Evolutionary conservation across 768 basidiomycete species (phyloP).

Genomic region (Mycena galopus): DNA sequence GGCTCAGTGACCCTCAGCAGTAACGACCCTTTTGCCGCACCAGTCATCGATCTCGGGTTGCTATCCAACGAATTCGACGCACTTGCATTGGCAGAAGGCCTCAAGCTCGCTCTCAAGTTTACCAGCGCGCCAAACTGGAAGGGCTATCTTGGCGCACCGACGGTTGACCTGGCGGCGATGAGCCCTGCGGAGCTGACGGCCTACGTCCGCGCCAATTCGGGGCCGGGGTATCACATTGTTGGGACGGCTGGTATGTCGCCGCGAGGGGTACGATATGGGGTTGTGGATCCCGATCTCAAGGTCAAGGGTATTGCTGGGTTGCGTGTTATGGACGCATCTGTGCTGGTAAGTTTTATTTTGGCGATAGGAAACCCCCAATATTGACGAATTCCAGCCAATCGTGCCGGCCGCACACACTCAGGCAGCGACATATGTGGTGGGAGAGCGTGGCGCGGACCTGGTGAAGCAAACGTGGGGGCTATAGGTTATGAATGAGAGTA

Average conservation of each 20-base stretch:
- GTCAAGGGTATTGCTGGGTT: background rate
- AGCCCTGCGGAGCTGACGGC: background rate
- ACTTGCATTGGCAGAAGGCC: background rate
- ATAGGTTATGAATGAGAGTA: slow-evolving; percentile 3
- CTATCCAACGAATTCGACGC: slow-evolving; percentile 4
- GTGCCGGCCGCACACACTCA: background rate
- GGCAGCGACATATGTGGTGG: background rate
- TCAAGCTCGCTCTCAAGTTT: slow-evolving; percentile 1
- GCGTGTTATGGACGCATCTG: slow-evolving; percentile 1
- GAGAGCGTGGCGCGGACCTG: background rate
- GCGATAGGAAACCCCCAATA: background rate
- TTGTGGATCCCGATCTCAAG: background rate
- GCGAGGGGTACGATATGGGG: slow-evolving; percentile 12
- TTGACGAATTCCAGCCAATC: background rate
- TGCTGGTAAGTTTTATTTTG: background rate
- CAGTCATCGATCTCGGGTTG: background rate
- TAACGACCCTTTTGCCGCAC: background rate
- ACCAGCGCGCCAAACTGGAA: background rate
- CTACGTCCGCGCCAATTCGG: background rate
- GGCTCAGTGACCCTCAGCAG: slow-evolving; percentile 2
- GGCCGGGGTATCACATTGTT: background rate
- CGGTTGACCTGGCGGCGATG: background rate
- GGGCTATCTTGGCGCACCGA: slow-evolving; percentile 4
- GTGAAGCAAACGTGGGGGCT: background rate
- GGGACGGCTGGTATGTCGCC: slow-evolving; percentile 9